Evolutionary conservation across 768 basidiomycete species (phyloP), one percentile per base, ranked within the genome.

Genomic region (Xerocomellus amylosporus): DNA sequence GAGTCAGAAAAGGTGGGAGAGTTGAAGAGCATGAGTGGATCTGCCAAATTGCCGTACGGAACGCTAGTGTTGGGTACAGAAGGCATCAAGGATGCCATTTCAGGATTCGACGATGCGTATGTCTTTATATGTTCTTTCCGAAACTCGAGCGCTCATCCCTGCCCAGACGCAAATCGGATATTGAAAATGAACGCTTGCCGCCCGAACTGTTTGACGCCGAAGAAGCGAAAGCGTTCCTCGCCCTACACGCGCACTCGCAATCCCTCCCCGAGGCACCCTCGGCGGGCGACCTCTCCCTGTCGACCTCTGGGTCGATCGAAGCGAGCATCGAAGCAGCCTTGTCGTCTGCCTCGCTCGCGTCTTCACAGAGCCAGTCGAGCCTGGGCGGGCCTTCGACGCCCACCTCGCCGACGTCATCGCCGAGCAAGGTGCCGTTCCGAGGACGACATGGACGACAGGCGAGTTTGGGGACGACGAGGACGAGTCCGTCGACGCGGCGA

Each of bases 161-260:
- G 60, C n/a, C 1, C 12, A 95, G 93, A 39, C 93, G 94, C 56
- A 95, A 94, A 75, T 93, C 90, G 41, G 97, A 99, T 77, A 98
- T 98, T 60, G 96, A 98, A 74, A 99, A 99, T 74, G 97, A 99
- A 73, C 88, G 95, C 36, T 77, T 99, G n/a, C 97, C 97, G 3
- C 96, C 96, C 2, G 94, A 98, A 15, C 79, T 99, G n/a, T 88
- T 93, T 68, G 95, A 98, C 64, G 87, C 85, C 6, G 69, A 71
- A 54, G 85, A 88, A 72, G 87, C 85, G 52, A 84, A 81, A 59
- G 84, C 86, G 8, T 81, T 85, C 58, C 64, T 89, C 53, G 59
- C 66, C 47, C 69, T 67, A 52, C 65, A 68, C 26, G 59, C 53
- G 0, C 68, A 70, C 14, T 69, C 73, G 4, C 69, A 65, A 36